Percentiles rank a stretch among this genome's conserved stretches.
Conservation (phyloP, 2,329 filamentous ascomycete genomes). For the Byssochlamys sp. region DNA sequence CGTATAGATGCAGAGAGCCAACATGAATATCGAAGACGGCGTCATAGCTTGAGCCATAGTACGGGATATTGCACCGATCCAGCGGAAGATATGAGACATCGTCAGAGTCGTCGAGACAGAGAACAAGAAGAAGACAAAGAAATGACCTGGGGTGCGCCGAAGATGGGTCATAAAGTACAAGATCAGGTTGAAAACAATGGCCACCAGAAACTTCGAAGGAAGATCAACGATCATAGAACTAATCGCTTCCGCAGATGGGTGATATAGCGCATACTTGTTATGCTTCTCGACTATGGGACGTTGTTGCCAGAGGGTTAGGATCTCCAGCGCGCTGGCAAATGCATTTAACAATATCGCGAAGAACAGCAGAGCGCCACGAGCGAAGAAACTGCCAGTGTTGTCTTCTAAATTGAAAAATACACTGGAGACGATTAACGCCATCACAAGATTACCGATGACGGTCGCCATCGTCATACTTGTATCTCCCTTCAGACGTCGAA, state of each 20-base stretch:
- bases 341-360: constrained; percentile 82
- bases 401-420: constrained; percentile 68
- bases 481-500: constrained; percentile 66
- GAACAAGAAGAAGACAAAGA: constrained; percentile 78
- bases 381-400: constrained; percentile 63
- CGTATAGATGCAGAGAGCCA: constrained; percentile 40
- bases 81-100: constrained; percentile 82
- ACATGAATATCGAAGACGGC: constrained; percentile 43
- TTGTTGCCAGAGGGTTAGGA: constrained; percentile 77
- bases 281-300: constrained; percentile 90
- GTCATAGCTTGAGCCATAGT: constrained; percentile 52
- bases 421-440: constrained; percentile 68
- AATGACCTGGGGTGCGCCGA: constrained; percentile 60
- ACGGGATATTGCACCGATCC: constrained; percentile 63
- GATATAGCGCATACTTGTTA: constrained; percentile 73
- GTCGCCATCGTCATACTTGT: constrained; percentile 62
- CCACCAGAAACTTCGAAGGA: constrained; percentile 67
- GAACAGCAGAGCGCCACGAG: constrained; percentile 71
- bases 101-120: constrained; percentile 62
- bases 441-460: constrained; percentile 58
- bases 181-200: constrained; percentile 65
- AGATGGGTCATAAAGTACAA: constrained; percentile 85
- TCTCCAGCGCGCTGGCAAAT: constrained; percentile 70
- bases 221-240: constrained; percentile 78
- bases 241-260: constrained; percentile 79